Evolutionary conservation across 345 rosid genomes (phyloP).

Genomic region (Durio zibethinus): DNA sequence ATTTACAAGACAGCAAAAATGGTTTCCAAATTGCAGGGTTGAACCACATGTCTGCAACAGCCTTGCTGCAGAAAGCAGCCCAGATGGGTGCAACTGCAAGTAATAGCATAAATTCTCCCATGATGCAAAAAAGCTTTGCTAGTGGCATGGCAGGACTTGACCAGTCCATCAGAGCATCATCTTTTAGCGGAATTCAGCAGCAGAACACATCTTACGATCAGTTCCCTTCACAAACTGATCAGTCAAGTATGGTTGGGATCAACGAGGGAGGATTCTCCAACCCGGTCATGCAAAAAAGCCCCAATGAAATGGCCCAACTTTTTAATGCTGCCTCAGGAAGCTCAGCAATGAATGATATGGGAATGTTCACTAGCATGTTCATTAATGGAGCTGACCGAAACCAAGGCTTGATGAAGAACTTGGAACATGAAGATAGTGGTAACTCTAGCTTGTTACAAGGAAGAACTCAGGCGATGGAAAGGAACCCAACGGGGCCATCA

Average conservation of each 20-base stretch:
- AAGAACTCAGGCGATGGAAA: slow-evolving; percentile 23
- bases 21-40: slow-evolving; percentile 34
- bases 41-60: slow-evolving; percentile 68
- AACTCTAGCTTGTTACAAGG: slow-evolving; percentile 23
- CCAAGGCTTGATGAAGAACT: slow-evolving; percentile 28
- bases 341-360: slow-evolving; percentile 39
- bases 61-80: slow-evolving; percentile 61
- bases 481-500: slow-evolving; percentile 22
- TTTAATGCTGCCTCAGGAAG: slow-evolving; percentile 29
- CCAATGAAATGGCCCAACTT: slow-evolving; percentile 37
- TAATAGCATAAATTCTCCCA: slow-evolving; percentile 55
- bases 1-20: slow-evolving; percentile 42
- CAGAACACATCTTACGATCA: slow-evolving; percentile 30
- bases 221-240: slow-evolving; percentile 27
- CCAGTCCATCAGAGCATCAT: slow-evolving; percentile 33
- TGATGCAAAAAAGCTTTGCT: slow-evolving; percentile 65
- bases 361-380: slow-evolving; percentile 42
- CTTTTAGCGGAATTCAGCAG: slow-evolving; percentile 27
- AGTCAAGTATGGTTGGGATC: slow-evolving; percentile 33
- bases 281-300: slow-evolving; percentile 24
- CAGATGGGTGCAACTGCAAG: slow-evolving; percentile 73
- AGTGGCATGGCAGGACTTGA: slow-evolving; percentile 43
- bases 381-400: slow-evolving; percentile 26
- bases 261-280: slow-evolving; percentile 30
- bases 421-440: slow-evolving; percentile 27